Conservation (phyloP, 768 basidiomycete species). For the Termitomyces sp. region DNA sequence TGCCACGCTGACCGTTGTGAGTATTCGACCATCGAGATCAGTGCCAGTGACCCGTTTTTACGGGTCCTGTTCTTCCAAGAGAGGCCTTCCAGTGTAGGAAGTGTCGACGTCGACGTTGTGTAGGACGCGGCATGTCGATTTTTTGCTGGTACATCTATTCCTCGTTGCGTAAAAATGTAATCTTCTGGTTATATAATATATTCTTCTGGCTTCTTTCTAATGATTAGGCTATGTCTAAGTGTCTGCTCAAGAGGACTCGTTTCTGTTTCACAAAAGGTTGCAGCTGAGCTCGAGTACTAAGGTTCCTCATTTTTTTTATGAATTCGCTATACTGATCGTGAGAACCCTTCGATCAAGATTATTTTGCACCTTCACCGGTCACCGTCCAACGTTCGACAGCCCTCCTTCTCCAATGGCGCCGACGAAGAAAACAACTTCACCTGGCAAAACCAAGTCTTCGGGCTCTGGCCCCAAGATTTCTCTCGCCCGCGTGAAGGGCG, state of each 20-base stretch:
- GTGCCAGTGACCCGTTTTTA: slow-evolving; percentile 54
- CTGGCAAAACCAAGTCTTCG: slow-evolving; percentile 39
- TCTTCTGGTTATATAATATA: not conserved
- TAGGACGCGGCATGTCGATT: slow-evolving; percentile 64
- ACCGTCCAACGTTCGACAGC: not conserved
- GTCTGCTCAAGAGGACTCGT: not conserved
- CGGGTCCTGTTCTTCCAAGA: slow-evolving; percentile 57
- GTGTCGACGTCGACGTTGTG: slow-evolving; percentile 45
- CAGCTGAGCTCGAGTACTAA: too few relatives aligned
- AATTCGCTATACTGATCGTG: slow-evolving; percentile 7
- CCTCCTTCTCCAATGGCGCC: slow-evolving; percentile 33
- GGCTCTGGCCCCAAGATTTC: slow-evolving; percentile 47
- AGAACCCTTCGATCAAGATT: slow-evolving; percentile 15
- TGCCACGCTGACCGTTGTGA: slow-evolving; percentile 65
- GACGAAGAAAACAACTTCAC: slow-evolving; percentile 29
- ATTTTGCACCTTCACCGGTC: slow-evolving; percentile 3
- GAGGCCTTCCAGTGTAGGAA: slow-evolving; percentile 52
- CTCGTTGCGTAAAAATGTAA: not conserved
- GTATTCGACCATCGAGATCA: slow-evolving; percentile 52
- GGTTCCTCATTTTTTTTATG: not conserved
- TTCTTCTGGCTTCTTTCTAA: not conserved
- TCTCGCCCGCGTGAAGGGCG: slow-evolving; percentile 78
- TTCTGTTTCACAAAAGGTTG: not conserved
- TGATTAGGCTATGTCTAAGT: too few relatives aligned
- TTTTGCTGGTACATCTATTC: slow-evolving; percentile 44